Evolutionary conservation across 2,329 filamentous ascomycete genomes (phyloP).

Genomic region (Xylaria sp.): DNA sequence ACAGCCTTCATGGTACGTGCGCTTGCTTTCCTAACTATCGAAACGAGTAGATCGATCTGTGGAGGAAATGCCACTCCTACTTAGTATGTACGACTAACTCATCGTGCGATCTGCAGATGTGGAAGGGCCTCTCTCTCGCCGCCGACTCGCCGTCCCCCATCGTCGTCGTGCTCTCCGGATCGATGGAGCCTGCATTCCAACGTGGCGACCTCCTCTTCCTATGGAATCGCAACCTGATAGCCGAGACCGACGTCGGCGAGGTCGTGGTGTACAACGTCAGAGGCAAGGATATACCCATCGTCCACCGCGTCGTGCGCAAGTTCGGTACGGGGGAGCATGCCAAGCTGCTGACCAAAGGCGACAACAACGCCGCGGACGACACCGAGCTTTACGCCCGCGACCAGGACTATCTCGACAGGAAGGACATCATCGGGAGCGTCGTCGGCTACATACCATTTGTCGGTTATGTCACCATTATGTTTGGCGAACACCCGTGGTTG

Average conservation of each 20-base stretch:
- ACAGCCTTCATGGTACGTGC: constrained; percentile 86
- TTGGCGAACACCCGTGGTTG: constrained; percentile 95
- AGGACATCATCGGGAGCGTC: constrained; percentile 94
- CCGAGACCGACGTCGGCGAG: constrained; percentile 65
- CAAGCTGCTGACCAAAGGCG: constrained; percentile 93
- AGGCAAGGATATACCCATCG: constrained; percentile 97
- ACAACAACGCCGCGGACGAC: constrained; percentile 95
- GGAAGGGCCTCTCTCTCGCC: constrained; percentile 86
- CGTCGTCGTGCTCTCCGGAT: constrained; percentile 85
- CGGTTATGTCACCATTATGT: constrained; percentile 94
- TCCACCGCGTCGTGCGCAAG: constrained; percentile 87
- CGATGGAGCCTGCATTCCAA: constrained; percentile 86
- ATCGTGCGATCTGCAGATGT: constrained; percentile 62
- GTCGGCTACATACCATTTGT: constrained; percentile 93
- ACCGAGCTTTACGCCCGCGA: constrained; percentile 86
- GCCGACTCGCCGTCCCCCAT: constrained; percentile 81
- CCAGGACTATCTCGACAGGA: constrained; percentile 86
- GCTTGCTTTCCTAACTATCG: neutral
- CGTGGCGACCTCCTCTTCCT: constrained; percentile 79
- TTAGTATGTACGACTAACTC: constrained; percentile 1
- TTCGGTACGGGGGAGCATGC: constrained; percentile 69
- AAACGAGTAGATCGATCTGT: no score
- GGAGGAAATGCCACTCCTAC: neutral
- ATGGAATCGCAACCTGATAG: constrained; percentile 75
- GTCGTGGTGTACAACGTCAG: constrained; percentile 80